A percentile compares a stretch with the other conserved stretches of the same genome.
These are phyloP conservation scores for Obelidium mucronatum DNA, from an alignment of 192 early-diverging fungal genomes.

Conservation along the genomic window DNA sequence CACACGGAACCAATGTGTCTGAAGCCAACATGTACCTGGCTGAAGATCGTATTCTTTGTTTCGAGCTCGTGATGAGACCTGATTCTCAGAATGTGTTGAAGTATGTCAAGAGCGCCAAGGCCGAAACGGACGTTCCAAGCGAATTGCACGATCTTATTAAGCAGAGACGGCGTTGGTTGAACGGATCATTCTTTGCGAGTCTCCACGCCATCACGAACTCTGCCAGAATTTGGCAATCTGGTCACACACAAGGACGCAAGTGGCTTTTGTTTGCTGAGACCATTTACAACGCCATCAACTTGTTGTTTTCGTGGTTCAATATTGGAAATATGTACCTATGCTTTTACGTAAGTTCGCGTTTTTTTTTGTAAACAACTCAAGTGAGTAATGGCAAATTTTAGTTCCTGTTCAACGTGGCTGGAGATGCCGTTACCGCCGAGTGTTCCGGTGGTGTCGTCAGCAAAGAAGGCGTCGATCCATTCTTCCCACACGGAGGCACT, in stretches of 20 bases:
- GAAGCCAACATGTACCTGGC: constrained; percentile 66
- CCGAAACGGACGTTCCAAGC: constrained; percentile 80
- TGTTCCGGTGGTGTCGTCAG: constrained; percentile 21
- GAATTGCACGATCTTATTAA: constrained; percentile 76
- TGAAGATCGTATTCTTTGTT: constrained; percentile 86
- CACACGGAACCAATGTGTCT: constrained; percentile 77
- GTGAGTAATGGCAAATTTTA: background rate
- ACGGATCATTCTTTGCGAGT: constrained; percentile 81
- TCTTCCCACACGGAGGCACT: constrained; percentile 47
- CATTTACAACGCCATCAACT: constrained; percentile 72
- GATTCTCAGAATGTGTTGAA: constrained; percentile 67
- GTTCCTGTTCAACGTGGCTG: constrained; percentile 40
- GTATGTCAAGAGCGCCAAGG: constrained; percentile 70
- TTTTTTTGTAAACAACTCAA: background rate
- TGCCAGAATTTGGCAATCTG: constrained; percentile 61
- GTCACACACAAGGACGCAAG: constrained; percentile 58
- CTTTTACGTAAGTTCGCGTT: constrained; percentile 55
- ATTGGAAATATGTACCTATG: constrained; percentile 64
- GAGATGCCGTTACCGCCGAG: background rate
- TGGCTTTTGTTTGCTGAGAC: constrained; percentile 62
- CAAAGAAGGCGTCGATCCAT: background rate
- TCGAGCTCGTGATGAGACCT: constrained; percentile 77
- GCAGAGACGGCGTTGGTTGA: constrained; percentile 84
- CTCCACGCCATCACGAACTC: constrained; percentile 70
- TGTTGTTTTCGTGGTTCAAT: constrained; percentile 60